phyloP scores from a whole-genome alignment of 352 stramenopile genomes.

The Phytophthora nicotianae region DNA sequence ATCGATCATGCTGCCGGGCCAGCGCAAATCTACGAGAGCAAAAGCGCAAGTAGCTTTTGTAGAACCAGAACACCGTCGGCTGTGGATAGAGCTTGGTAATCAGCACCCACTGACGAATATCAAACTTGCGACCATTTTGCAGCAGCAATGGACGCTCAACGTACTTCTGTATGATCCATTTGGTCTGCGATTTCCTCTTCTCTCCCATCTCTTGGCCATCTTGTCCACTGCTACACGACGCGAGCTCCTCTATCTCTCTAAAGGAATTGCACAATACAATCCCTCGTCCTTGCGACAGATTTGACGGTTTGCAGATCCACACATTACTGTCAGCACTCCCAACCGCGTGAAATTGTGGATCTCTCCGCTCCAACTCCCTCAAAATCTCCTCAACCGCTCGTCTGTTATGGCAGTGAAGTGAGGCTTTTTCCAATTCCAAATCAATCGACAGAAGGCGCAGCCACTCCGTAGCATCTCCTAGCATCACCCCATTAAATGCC shows the following conservation, averaged over 20 bases:
- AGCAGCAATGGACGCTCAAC: conserved; percentile 77
- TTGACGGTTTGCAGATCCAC: conserved; percentile 85
- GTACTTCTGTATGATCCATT: conserved; percentile 89
- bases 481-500: neutral
- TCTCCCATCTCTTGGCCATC: conserved; percentile 1
- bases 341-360: conserved; percentile 55
- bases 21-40: conserved; percentile 64
- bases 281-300: conserved; percentile 74
- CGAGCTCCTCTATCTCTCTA: conserved; percentile 34
- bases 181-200: neutral
- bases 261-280: conserved; percentile 60
- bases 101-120: conserved; percentile 88
- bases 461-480: neutral
- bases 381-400: conserved; percentile 25
- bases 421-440: neutral
- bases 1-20: conserved; percentile 47
- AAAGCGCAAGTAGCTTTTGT: conserved; percentile 79
- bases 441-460: neutral
- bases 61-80: conserved; percentile 67
- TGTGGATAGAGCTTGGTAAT: conserved; percentile 62
- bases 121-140: conserved; percentile 73
- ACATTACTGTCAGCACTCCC: conserved; percentile 38
- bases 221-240: neutral
- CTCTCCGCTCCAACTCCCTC: conserved; percentile 26
- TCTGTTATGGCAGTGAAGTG: conserved; percentile 3